Conservation (phyloP, 2,329 filamentous ascomycete species). For the Thelonectria olida region DNA sequence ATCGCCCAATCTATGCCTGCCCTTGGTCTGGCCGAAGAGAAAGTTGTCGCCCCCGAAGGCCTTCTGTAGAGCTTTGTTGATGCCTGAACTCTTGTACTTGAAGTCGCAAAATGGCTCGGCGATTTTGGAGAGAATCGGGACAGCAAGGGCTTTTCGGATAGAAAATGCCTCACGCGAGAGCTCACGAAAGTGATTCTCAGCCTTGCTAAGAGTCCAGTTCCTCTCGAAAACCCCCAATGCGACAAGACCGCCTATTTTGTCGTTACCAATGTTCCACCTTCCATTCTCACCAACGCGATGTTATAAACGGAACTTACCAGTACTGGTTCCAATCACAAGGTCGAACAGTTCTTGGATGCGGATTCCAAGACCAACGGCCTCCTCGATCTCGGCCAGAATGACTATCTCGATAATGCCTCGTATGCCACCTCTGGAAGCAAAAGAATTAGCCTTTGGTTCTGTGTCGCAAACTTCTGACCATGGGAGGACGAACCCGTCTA, state of each 20-base stretch:
- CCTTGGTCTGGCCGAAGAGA: not conserved
- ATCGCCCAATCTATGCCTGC: not conserved
- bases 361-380: constrained; percentile 2
- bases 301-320: too few relatives aligned
- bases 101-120: constrained; percentile 17
- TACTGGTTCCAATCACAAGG: constrained; percentile 25
- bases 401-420: constrained; percentile 17
- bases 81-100: constrained; percentile 12
- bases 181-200: not conserved
- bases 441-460: not conserved
- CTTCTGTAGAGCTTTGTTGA: constrained; percentile 8
- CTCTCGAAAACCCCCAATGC: constrained; percentile 21
- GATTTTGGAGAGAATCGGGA: not conserved
- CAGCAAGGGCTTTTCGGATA: not conserved
- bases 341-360: constrained; percentile 25
- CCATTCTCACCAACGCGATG: not conserved
- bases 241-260: constrained; percentile 13
- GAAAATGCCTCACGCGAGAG: constrained; percentile 15
- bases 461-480: not conserved
- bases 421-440: constrained; percentile 13
- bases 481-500: constrained; percentile 16
- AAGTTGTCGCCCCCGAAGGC: not conserved
- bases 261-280: too few relatives aligned
- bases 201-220: not conserved
- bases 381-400: constrained; percentile 6